Percentiles rank a stretch among this genome's conserved stretches.
Evolutionary conservation across 1,284 basidiomycete genomes (phyloP).

Genomic region (Gymnopus androsaceus): DNA sequence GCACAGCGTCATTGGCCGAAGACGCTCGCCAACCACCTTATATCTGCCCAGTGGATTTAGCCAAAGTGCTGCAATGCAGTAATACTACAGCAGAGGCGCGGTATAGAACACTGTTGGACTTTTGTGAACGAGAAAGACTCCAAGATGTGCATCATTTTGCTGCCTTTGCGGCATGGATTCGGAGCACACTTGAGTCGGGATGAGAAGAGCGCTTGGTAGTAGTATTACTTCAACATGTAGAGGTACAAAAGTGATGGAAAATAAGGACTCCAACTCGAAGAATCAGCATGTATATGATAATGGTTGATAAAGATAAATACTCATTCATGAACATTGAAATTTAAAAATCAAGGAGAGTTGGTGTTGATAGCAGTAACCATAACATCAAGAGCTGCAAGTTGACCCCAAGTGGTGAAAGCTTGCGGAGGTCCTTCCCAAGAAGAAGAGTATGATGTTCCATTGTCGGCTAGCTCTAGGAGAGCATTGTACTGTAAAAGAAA

Average conservation of each 20-base stretch:
- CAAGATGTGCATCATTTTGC: slow-evolving; percentile 26
- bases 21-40: slow-evolving; percentile 37
- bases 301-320: too few species aligned
- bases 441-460: slow-evolving; percentile 43
- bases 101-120: slow-evolving; percentile 25
- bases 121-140: slow-evolving; percentile 29
- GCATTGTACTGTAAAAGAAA: slow-evolving; percentile 42
- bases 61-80: slow-evolving; percentile 30
- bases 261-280: too few species aligned
- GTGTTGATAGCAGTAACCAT: slow-evolving; percentile 40
- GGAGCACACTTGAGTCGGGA: too few species aligned
- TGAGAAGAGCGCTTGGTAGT: too few species aligned
- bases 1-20: slow-evolving; percentile 31
- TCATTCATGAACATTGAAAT: too few species aligned
- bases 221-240: too few species aligned
- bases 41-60: slow-evolving; percentile 35
- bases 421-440: slow-evolving; percentile 46
- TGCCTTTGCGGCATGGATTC: slow-evolving; percentile 32
- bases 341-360: slow-evolving; percentile 24
- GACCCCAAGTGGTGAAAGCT: slow-evolving; percentile 49
- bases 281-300: not conserved
- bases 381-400: slow-evolving; percentile 49
- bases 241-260: too few species aligned
- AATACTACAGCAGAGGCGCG: slow-evolving; percentile 20
- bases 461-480: slow-evolving; percentile 47